Evolutionary conservation across 1,284 basidiomycete species (phyloP), one percentile per base, ranked within the genome.

Genomic region (Rhodotorula sp.): DNA sequence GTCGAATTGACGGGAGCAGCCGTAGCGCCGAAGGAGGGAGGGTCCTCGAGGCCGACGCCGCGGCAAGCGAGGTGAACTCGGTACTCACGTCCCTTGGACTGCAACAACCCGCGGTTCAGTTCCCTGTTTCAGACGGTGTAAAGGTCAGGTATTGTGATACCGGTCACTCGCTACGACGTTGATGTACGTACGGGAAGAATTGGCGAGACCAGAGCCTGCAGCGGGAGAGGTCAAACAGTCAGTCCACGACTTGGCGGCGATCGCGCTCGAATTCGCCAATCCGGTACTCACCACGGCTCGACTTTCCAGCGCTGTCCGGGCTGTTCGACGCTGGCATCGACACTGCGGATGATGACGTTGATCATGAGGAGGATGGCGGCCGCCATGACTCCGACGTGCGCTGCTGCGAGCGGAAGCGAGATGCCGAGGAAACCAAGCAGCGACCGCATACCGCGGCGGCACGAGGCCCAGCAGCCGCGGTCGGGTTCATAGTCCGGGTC

Each of bases 11-110:
- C 58, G 16, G 67, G 48, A 4, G 58, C 47, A 14, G 64, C 48
- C 15, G 46, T 26, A 18, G 34, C 16, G 0, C 48, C 14, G 20
- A 59, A 20, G n/a, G 67, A 31, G 7, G 75, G 70, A 1, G 71
- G 74, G 49, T 73, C 74, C 52, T 76, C 75, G 56, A 76, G 57
- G 5, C 68, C 72, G 54, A 72, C 47, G 16, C 75, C 75, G 39
- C 73, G 65, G 68, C 75, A 76, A 1, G 72, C 62, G 34, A 76
- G 67, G 63, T 76, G 75, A 10, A 76, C 66, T 31, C 65, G 60
- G 70, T 70, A 76, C 43, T 69, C 65, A 34, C 69, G 72, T 0
- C 74, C 74, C 63, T 57, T 60, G 3, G 67, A 48, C 34, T 74
- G 61, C 46, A 68, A 60, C 3, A 67, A 29, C 0, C 72, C 72